Percentiles rank a stretch among this genome's conserved stretches.
phyloP scores from a whole-genome alignment of 2,329 filamentous ascomycete genomes.

The Dothiorella sarmentorum region DNA sequence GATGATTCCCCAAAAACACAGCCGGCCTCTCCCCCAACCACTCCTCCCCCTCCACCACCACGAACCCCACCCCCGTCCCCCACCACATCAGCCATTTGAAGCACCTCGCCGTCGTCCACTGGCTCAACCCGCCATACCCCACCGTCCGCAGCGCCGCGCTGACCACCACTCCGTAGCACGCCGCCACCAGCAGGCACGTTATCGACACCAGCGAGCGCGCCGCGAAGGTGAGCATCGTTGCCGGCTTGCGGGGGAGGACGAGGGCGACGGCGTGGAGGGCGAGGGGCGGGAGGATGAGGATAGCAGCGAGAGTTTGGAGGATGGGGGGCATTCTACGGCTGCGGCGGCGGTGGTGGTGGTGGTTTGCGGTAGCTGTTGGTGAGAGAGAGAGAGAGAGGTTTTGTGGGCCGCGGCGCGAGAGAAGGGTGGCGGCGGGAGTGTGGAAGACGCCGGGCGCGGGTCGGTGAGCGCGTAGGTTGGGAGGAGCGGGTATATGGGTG shows the following conservation, averaged over 20 bases:
- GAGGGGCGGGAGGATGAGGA: slow-evolving; percentile 17
- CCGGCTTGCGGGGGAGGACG: neutral
- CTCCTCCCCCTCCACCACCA: slow-evolving; percentile 56
- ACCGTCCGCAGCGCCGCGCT: slow-evolving; percentile 67
- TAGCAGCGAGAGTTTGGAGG: neutral
- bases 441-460: neutral
- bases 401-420: neutral
- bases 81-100: slow-evolving; percentile 78
- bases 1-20: slow-evolving; percentile 92
- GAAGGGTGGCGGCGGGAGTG: neutral
- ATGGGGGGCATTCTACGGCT: slow-evolving; percentile 10
- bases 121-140: slow-evolving; percentile 71
- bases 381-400: no score
- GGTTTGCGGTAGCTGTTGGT: neutral
- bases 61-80: slow-evolving; percentile 74
- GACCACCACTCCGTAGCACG: slow-evolving; percentile 71
- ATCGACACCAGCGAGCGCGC: slow-evolving; percentile 57
- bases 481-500: neutral
- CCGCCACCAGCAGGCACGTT: slow-evolving; percentile 39
- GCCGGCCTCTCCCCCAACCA: slow-evolving; percentile 59
- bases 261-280: neutral
- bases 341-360: neutral
- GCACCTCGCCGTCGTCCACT: slow-evolving; percentile 76
- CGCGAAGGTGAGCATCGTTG: slow-evolving; percentile 51
- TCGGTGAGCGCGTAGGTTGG: neutral